Evolutionary conservation across 2,329 filamentous ascomycete species (phyloP).

Genomic region (Setomelanomma holmii): DNA sequence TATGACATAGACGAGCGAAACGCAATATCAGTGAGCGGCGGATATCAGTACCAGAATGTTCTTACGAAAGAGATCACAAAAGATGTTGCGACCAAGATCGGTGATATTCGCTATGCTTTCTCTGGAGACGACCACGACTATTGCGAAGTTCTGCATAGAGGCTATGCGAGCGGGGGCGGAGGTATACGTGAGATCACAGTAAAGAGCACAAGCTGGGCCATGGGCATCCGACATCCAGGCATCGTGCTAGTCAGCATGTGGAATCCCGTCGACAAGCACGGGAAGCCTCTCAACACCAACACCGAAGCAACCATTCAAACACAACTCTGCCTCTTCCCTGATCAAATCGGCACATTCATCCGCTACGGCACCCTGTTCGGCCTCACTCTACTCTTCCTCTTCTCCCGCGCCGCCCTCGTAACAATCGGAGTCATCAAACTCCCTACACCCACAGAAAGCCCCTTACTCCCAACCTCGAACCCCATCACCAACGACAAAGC

Average conservation of each 20-base stretch:
- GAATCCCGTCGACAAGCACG: constrained; percentile 77
- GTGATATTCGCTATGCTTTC: constrained; percentile 85
- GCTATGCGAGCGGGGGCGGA: constrained; percentile 65
- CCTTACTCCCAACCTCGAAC: constrained; percentile 39
- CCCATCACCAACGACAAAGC: constrained; percentile 23
- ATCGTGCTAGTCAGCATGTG: constrained; percentile 89
- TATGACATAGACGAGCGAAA: constrained; percentile 71
- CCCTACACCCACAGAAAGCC: constrained; percentile 5
- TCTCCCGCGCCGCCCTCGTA: constrained; percentile 53
- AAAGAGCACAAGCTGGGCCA: constrained; percentile 94
- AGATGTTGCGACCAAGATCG: constrained; percentile 76
- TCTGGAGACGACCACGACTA: constrained; percentile 98
- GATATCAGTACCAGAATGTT: constrained; percentile 98
- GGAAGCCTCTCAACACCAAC: constrained; percentile 49
- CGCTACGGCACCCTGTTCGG: constrained; percentile 72
- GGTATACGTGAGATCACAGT: constrained; percentile 82
- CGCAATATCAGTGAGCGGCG: constrained; percentile 76
- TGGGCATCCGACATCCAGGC: constrained; percentile 88
- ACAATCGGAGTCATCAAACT: constrained; percentile 28
- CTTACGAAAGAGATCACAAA: constrained; percentile 78
- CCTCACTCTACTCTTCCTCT: constrained; percentile 58
- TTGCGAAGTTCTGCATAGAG: constrained; percentile 84
- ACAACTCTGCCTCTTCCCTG: constrained; percentile 87
- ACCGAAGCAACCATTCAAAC: constrained; percentile 74
- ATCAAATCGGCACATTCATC: constrained; percentile 84